Evolutionary conservation across 1,284 basidiomycete species (phyloP).

Genomic region (Heliocybe sulcata): DNA sequence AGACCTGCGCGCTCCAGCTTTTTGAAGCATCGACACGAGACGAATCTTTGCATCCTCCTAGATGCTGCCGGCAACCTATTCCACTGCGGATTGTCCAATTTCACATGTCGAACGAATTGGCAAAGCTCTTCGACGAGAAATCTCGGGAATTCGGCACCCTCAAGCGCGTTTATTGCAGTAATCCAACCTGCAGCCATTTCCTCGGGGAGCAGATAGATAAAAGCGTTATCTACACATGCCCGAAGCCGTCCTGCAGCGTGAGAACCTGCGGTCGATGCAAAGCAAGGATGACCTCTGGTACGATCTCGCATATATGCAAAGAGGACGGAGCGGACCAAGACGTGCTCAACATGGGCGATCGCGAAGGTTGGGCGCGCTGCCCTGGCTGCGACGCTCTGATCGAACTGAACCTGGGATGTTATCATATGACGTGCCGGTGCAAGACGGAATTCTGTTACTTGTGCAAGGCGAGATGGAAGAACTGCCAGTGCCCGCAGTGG

Average conservation of each 20-base stretch:
- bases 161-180: conserved; percentile 36
- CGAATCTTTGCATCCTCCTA: conserved; percentile 36
- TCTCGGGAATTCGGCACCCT: conserved; percentile 26
- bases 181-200: conserved; percentile 30
- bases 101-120: conserved; percentile 18
- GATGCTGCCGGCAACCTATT: conserved; percentile 32
- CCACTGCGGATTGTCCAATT: conserved; percentile 19
- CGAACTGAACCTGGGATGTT: conserved; percentile 34
- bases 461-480: conserved; percentile 33
- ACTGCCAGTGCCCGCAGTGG: conserved; percentile 34
- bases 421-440: conserved; percentile 40
- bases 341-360: conserved; percentile 24
- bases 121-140: conserved; percentile 21
- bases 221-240: conserved; percentile 13
- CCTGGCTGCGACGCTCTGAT: conserved; percentile 33
- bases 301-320: conserved; percentile 18
- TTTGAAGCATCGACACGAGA: conserved; percentile 29
- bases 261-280: conserved; percentile 30
- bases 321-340: conserved; percentile 19
- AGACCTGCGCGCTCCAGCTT: conserved; percentile 28
- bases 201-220: conserved; percentile 23
- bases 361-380: conserved; percentile 33
- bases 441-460: conserved; percentile 37
- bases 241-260: conserved; percentile 17
- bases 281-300: conserved; percentile 11